Percentiles rank a stretch among this genome's conserved stretches.
phyloP scores from a whole-genome alignment of 2,329 filamentous ascomycete species.

The Madurella mycetomatis region DNA sequence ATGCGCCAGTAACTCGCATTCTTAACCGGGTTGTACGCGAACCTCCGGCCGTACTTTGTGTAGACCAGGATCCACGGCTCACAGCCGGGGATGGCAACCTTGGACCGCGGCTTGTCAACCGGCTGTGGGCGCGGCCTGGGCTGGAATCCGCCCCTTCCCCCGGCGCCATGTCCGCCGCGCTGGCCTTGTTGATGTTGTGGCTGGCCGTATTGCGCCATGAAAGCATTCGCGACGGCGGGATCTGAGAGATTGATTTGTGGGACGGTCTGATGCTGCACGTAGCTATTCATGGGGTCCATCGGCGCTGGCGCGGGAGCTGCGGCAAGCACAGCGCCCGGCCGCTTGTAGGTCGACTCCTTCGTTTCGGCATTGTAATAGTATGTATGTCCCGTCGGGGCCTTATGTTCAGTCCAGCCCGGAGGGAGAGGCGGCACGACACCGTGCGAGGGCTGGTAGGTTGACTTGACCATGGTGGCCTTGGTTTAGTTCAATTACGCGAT shows the following conservation, averaged over 20 bases:
- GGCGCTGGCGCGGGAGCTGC: background rate
- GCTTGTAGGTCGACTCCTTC: slow-evolving; percentile 81
- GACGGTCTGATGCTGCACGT: slow-evolving; percentile 40
- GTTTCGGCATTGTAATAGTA: slow-evolving; percentile 85
- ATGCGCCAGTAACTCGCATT: slow-evolving; percentile 94
- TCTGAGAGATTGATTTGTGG: slow-evolving; percentile 43
- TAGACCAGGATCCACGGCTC: slow-evolving; percentile 90
- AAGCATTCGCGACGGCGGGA: slow-evolving; percentile 56
- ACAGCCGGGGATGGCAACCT: slow-evolving; percentile 71
- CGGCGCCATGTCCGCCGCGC: slow-evolving; percentile 40
- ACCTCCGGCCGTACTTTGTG: slow-evolving; percentile 83
- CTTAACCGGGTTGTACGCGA: slow-evolving; percentile 83
- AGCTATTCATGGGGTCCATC: slow-evolving; percentile 29
- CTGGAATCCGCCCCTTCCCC: slow-evolving; percentile 51
- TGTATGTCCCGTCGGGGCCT: slow-evolving; percentile 76
- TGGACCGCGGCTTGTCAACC: slow-evolving; percentile 74
- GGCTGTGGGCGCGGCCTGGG: slow-evolving; percentile 63
- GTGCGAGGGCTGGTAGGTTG: slow-evolving; percentile 63
- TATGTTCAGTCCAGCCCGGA: slow-evolving; percentile 89
- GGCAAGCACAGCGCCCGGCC: slow-evolving; percentile 50
- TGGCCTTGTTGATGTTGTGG: slow-evolving; percentile 26
- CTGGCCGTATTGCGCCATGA: slow-evolving; percentile 49
- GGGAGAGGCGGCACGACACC: slow-evolving; percentile 56
- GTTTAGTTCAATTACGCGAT: background rate
- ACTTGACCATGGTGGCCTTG: slow-evolving; percentile 59